Base-by-base conservation (phyloP, 805 yeast genomes). In the Pichia gijzeniarum region DNA sequence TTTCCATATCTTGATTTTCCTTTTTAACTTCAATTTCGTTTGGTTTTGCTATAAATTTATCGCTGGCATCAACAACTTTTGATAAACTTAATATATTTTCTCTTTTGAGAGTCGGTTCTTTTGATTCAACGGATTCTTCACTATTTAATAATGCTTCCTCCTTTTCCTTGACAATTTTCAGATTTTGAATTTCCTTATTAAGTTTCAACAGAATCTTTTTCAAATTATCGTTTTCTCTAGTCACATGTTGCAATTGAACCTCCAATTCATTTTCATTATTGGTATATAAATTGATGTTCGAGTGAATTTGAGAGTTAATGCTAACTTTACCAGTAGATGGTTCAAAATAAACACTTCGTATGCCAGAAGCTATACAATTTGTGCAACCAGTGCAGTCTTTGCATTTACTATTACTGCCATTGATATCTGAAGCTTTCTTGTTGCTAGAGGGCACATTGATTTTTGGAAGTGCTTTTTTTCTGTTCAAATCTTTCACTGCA, bases 191-290 rank as follows among this genome's bases (percentile, higher is more conserved):
- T 51, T 71, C 76, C 41, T 57, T 54, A 48, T 69, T 68, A 22
- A 71, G 51, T 48, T 70, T 68, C 3, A 58, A 58, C 7, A 71
- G 58, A 3, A 71, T 68, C 39, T 64, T 68, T 49, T 70, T 69
- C 47, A 71, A 56, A 48, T 70, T 71, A 42, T 64, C 69, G 51
- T 71, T 71, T 54, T 71, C 76, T 43, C 66, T 64, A 2, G 70
- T 62, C 6, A 71, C 73, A 36, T 58, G 59, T 41, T 68, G 71
- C n/a, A 71, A 49, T 52, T 71, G 73, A 38, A 52, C 48, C 38
- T 65, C 64, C 41, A 71, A 44, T 41, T 64, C 69, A 16, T 47
- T 40, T 38, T 54, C 56, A 45, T 57, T 58, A 43, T 63, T 60
- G 9, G 67, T 58, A 33, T 53, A 50, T 13, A 65, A 50, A 43